Base-by-base conservation (phyloP, 257 asterid species). In the Nicotiana knightiana region DNA sequence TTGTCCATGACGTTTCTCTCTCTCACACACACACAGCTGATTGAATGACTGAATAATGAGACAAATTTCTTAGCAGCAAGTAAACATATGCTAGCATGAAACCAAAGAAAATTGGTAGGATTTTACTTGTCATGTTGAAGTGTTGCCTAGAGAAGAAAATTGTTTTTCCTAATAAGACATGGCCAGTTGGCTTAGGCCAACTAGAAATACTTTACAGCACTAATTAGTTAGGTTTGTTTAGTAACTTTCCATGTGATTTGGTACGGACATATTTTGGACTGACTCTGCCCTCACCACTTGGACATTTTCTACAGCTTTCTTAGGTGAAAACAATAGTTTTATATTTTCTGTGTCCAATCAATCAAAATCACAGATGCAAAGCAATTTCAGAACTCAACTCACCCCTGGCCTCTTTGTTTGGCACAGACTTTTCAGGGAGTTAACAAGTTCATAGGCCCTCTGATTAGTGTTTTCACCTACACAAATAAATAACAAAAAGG, bases 381-480 rank as follows among this genome's bases (percentile, higher is more conserved):
- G 21, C 13, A 71, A 71, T 73, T 24, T 46, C 79, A 48, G 62
- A 26, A 59, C 90, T 86, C 81, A 24, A 59, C 90, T 86, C 82
- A 91, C 95, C 95, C 88, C 94, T 4, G 96, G 96, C 81, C 89
- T 89, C 80, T 88, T 92, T 32, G 82, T 76, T 33, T 89, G 92
- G 64, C 96, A 92, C 81, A 83, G 67, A 62, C 39, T 85, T 63
- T 89, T 90, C 75, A 84, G 55, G 81, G 92, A 82, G 84, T 85
- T 82, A 55, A 92, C 89, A 84, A 87, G 87, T 81, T 88, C 87
- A 59, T 79, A 78, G 4, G 85, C 90, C 61, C 78, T 76, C 82
- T 77, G 87, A 83, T 84, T 83, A 18, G 57, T 66, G 61, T 79
- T 86, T 79, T 80, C 90, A 83, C 90, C 98, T 93, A 91, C 81